Evolutionary conservation across 1,284 basidiomycete species (phyloP), one percentile per base, ranked within the genome.

Genomic region (Coriolopsis trogii): DNA sequence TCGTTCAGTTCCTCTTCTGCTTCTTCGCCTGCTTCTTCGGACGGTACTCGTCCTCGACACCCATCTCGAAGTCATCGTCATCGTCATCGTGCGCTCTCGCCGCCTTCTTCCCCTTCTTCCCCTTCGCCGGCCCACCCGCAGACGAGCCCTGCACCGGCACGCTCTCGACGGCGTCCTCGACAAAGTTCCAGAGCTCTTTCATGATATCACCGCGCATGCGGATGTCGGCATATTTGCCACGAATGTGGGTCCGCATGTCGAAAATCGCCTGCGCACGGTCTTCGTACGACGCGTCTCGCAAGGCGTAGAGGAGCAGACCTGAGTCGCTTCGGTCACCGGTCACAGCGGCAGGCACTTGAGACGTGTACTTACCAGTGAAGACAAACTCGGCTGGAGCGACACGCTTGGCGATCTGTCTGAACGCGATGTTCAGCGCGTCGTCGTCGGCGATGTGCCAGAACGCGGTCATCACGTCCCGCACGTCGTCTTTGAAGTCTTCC

Each of bases 381-480:
- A 87, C 79, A 63, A 90, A 89, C 65, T 90, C 87, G 9, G 84
- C 80, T 1, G 88, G 88, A 0, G 88, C 82, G 25, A 89, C 73
- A n/a, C 82, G 77, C 49, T 78, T 75, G 44, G 72, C 67, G 18
- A 87, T 77, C 20, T 74, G 70, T 21, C 60, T 70, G 59, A 89
- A 85, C 1, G 69, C 78, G 18, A 60, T 46, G 33, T 76, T 77
- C 24, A 77, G 66, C 5, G 55, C 49, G 0, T 59, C 30, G 13
- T 73, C 63, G 18, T 60, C 60, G 1, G 84, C 84, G 41, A 90
- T 74, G 23, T 75, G 68, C 69, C 76, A 77, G 46, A 88, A 79
- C 33, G 74, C 73, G n/a, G 67, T 64, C 38, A 90, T 67, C 13
- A 77, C 76, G 8, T 73, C 64, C 21, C 75, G 71, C 21, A 89